Evolutionary conservation across 2,329 filamentous ascomycete genomes (phyloP).

Genomic region (Juglanconis juglandina): DNA sequence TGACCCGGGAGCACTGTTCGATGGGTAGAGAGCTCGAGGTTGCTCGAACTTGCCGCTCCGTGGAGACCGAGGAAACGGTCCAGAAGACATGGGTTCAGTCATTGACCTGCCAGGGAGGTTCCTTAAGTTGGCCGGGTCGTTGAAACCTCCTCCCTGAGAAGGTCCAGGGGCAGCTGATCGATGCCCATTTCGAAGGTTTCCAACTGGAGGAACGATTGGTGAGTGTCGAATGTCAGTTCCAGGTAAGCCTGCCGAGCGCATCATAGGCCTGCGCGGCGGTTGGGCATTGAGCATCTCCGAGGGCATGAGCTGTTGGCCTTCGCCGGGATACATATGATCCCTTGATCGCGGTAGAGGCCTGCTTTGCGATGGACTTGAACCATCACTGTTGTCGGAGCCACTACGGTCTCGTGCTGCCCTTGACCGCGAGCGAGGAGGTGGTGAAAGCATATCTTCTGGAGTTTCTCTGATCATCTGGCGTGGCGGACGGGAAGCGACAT

Average conservation of each 20-base stretch:
- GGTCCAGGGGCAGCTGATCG: slow-evolving; percentile 23
- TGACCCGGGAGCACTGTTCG: slow-evolving; percentile 27
- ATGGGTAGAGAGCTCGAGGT: slow-evolving; percentile 31
- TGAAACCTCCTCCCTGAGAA: slow-evolving; percentile 26
- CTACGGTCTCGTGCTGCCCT: slow-evolving; percentile 49
- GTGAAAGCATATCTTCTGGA: slow-evolving; percentile 25
- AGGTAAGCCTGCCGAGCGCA: slow-evolving; percentile 45
- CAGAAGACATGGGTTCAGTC: slow-evolving; percentile 33
- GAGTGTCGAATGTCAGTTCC: slow-evolving; percentile 47
- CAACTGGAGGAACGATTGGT: slow-evolving; percentile 45
- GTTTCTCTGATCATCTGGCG: slow-evolving; percentile 43
- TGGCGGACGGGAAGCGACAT: slow-evolving; percentile 39
- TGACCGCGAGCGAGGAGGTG: slow-evolving; percentile 25
- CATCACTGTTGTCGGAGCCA: slow-evolving; percentile 53
- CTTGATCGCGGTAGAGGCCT: slow-evolving; percentile 36
- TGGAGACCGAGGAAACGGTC: slow-evolving; percentile 45
- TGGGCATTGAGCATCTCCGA: slow-evolving; percentile 25
- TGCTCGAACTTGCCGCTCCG: slow-evolving; percentile 25
- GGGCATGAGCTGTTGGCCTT: slow-evolving; percentile 29
- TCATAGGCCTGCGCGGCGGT: slow-evolving; percentile 26
- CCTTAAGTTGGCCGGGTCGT: slow-evolving; percentile 31
- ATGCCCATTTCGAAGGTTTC: slow-evolving; percentile 29
- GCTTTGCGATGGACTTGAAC: slow-evolving; percentile 34
- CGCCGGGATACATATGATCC: slow-evolving; percentile 35
- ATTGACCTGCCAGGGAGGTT: slow-evolving; percentile 30